Evolutionary conservation across 352 stramenopile genomes (phyloP).

Genomic region (Globisporangium cystogenes): DNA sequence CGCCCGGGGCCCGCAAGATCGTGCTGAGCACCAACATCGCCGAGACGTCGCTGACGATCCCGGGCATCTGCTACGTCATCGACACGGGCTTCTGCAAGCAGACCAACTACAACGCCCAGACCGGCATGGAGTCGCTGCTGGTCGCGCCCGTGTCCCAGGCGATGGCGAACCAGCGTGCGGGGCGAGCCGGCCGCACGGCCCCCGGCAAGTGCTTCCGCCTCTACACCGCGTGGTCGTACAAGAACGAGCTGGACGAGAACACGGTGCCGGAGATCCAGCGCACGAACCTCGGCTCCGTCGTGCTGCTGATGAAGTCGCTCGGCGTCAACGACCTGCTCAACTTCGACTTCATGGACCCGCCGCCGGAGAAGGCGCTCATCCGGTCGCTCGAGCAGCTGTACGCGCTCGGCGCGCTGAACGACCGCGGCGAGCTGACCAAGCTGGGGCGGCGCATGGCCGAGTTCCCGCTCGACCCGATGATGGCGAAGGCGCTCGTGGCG

Average conservation of each 20-base stretch:
- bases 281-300: conserved; percentile 97
- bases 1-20: conserved; percentile 94
- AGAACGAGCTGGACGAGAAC: conserved; percentile 98
- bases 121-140: conserved; percentile 98
- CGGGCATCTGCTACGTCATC: conserved; percentile 99
- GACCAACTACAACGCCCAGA: conserved; percentile 98
- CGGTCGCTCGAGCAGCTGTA: conserved; percentile 98
- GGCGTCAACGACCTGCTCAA: conserved; percentile 99
- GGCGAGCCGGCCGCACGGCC: conserved; percentile 93
- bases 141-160: conserved; percentile 98
- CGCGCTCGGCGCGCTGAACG: conserved; percentile 98
- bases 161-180: conserved; percentile 95
- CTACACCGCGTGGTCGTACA: conserved; percentile 98
- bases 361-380: conserved; percentile 98
- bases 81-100: conserved; percentile 99
- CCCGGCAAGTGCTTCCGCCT: conserved; percentile 99
- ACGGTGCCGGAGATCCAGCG: conserved; percentile 97
- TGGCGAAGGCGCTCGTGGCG: conserved; percentile 91
- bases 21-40: conserved; percentile 99
- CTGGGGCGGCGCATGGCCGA: conserved; percentile 94
- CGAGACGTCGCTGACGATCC: conserved; percentile 98
- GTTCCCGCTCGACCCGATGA: conserved; percentile 94
- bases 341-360: conserved; percentile 99
- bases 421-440: conserved; percentile 97
- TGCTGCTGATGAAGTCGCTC: conserved; percentile 98